Percentiles rank a stretch among this genome's conserved stretches.
Evolutionary conservation across 306 rosid species (phyloP).

Genomic region (Hippophae gyantsensis): DNA sequence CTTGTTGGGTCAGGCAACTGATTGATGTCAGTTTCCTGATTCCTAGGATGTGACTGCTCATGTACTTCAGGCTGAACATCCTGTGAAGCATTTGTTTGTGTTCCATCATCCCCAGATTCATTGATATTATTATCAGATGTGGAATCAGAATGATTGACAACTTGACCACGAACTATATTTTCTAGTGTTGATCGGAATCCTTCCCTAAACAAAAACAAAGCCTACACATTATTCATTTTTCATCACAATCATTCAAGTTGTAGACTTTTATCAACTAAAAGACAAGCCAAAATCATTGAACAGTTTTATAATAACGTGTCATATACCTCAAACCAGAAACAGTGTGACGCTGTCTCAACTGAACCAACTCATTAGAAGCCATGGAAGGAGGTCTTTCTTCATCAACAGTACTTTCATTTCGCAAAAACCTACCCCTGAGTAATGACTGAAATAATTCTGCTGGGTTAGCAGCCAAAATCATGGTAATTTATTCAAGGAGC

Average conservation of each 20-base stretch:
- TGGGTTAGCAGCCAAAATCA: slow-evolving; percentile 26
- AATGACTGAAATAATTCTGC: slow-evolving; percentile 54
- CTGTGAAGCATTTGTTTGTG: slow-evolving; percentile 41
- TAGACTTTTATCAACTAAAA: slow-evolving; percentile 14
- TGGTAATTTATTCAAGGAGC: slow-evolving; percentile 2
- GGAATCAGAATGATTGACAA: slow-evolving; percentile 52
- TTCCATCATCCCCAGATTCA: slow-evolving; percentile 56
- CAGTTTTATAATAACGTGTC: neutral
- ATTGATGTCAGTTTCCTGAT: slow-evolving; percentile 36
- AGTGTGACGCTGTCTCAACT: slow-evolving; percentile 80
- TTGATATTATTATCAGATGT: slow-evolving; percentile 36
- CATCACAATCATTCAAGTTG: slow-evolving; percentile 10
- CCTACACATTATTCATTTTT: slow-evolving; percentile 15
- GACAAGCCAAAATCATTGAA: neutral
- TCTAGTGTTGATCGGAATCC: slow-evolving; percentile 91
- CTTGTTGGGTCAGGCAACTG: slow-evolving; percentile 47
- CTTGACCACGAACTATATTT: slow-evolving; percentile 86
- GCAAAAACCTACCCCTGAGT: slow-evolving; percentile 96
- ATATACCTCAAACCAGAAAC: slow-evolving; percentile 91
- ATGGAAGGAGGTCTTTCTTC: slow-evolving; percentile 87
- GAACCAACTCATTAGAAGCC: slow-evolving; percentile 87
- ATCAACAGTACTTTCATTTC: slow-evolving; percentile 86
- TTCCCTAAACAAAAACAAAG: slow-evolving; percentile 46
- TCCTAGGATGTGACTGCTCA: slow-evolving; percentile 48
- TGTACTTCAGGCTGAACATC: slow-evolving; percentile 43